Evolutionary conservation across 345 rosid species (phyloP), one percentile per base, ranked within the genome.

Genomic region (Dipteronia sinensis): DNA sequence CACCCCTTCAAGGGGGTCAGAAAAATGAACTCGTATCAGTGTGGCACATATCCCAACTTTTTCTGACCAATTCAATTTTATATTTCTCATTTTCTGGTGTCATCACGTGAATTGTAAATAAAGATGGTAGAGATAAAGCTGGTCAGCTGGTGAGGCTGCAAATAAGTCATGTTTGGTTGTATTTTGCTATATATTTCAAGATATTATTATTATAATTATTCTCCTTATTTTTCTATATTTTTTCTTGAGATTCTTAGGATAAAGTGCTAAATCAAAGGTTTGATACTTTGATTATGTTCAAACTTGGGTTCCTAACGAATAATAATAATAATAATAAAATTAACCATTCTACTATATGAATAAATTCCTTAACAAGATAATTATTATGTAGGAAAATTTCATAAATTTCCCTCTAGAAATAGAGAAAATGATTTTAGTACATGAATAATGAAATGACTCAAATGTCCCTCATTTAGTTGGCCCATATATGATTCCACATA

Each of bases 131-230:
- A 34, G 38, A 83, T 72, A 76, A 77, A 75, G 84, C 16, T 70
- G 82, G 77, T 49, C n/a, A n/a, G n/a, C n/a, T n/a, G n/a, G n/a
- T n/a, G 84, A 79, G 85, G 86, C 81, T 74, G 75, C 69, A 75
- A 72, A 76, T 64, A 53, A 61, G n/a, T 69, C 77, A 40, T 64
- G 19, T 10, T 69, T 16, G 0, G 4, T 65, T 46, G 81, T 65
- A 59, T 71, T 75, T 38, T 58, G 49, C 38, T 7, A 22, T 19
- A 53, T 8, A 47, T 22, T 9, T 44, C 23, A 13, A 40, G 23
- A 17, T 22, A 1, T 6, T 44, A 3, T 20, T 20, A 20, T 51
- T 11, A 38, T 61, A 23, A 7, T 23, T 1, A 17, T 29, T 27
- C 61, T 74, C 10, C n/a, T 65, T 1, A 15, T 55, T 5, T 38